Evolutionary conservation across 1,284 basidiomycete genomes (phyloP).

Genomic region (Irpex sp.): DNA sequence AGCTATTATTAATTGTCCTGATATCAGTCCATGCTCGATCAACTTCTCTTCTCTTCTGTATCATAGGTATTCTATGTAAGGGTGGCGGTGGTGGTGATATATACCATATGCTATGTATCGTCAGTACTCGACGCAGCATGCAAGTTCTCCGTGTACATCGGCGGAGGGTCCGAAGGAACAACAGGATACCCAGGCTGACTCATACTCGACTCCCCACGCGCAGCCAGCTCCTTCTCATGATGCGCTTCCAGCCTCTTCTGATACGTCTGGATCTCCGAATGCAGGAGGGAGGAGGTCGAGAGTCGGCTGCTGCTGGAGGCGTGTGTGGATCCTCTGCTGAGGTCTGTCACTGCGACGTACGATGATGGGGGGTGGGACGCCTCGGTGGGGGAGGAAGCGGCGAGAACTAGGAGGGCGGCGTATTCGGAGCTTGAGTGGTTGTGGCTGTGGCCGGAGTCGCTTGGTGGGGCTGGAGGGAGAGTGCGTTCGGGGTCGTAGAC

Average conservation of each 20-base stretch:
- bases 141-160: slow-evolving; percentile 17
- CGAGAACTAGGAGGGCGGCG: slow-evolving; percentile 4
- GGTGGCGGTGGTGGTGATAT: no score
- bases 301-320: slow-evolving; percentile 1
- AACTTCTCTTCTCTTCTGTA: no score
- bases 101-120: neutral
- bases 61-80: no score
- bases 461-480: slow-evolving; percentile 7
- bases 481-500: slow-evolving; percentile 12
- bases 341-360: slow-evolving; percentile 5
- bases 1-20: no score
- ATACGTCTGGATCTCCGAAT: slow-evolving; percentile 22
- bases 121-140: neutral
- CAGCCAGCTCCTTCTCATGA: slow-evolving; percentile 19
- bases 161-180: slow-evolving; percentile 24
- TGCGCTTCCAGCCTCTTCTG: slow-evolving; percentile 27
- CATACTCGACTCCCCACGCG: slow-evolving; percentile 8
- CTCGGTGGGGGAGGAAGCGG: neutral
- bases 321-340: slow-evolving; percentile 17
- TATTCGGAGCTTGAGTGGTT: slow-evolving; percentile 1
- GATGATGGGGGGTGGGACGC: slow-evolving; percentile 16
- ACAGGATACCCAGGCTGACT: slow-evolving; percentile 8
- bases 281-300: neutral
- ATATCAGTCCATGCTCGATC: no score
- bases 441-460: neutral